These are phyloP conservation scores for Coix lacrymajobi DNA, from an alignment of 176 grass and related monocot genomes.

Conservation along the genomic window DNA sequence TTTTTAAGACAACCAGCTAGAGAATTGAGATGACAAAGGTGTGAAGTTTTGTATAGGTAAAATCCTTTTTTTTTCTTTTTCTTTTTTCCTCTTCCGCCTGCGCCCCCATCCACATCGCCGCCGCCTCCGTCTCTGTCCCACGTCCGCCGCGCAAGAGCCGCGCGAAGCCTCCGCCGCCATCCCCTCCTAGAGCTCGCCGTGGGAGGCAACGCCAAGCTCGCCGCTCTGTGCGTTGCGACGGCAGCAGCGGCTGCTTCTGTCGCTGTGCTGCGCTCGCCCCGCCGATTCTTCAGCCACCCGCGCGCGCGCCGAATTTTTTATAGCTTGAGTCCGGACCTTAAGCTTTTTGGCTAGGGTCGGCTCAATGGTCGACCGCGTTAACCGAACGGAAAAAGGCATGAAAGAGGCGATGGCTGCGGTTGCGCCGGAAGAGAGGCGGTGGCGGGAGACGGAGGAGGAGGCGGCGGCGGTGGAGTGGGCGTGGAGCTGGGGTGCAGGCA, in stretches of 20 bases:
- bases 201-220: background rate
- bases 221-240: background rate
- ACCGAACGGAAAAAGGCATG: background rate
- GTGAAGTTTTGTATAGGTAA: too few relatives aligned
- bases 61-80: too few relatives aligned
- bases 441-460: background rate
- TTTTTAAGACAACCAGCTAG: too few relatives aligned
- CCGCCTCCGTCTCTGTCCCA: background rate
- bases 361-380: background rate
- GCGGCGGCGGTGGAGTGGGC: constrained; percentile 29
- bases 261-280: too few relatives aligned
- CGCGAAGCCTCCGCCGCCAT: background rate
- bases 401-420: constrained; percentile 8
- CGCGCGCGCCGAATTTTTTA: too few relatives aligned
- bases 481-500: constrained; percentile 86
- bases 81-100: too few relatives aligned
- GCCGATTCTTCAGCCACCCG: background rate
- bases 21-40: too few relatives aligned
- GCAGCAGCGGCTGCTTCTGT: background rate
- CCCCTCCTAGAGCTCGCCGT: background rate
- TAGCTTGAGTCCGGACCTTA: background rate
- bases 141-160: background rate
- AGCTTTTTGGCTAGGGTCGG: background rate
- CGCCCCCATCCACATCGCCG: too few relatives aligned
- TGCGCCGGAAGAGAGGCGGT: background rate